Conservation (phyloP, 345 rosid species). For the Gossypium arboreum region DNA sequence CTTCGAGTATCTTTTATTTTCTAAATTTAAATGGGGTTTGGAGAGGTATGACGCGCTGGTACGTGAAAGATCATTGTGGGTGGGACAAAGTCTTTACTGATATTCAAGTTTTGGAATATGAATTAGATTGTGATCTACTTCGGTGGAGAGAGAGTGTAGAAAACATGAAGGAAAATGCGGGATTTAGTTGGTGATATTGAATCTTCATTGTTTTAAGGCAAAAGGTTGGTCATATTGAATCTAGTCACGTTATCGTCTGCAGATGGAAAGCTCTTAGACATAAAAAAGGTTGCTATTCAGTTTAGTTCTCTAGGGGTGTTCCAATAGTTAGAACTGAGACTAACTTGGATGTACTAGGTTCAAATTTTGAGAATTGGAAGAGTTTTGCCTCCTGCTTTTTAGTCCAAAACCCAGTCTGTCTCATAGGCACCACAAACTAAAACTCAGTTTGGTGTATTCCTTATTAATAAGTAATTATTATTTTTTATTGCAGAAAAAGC, state of each 20-base stretch:
- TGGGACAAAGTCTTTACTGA: neutral
- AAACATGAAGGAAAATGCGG: neutral
- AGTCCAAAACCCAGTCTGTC: neutral
- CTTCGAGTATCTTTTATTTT: neutral
- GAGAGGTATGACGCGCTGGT: neutral
- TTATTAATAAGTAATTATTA: neutral
- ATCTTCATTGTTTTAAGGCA: neutral
- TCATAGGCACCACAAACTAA: neutral
- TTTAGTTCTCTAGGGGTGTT: neutral
- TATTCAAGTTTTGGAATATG: neutral
- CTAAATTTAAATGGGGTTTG: neutral
- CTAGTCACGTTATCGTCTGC: neutral
- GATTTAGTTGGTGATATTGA: neutral
- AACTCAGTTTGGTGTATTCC: neutral
- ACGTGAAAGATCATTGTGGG: neutral
- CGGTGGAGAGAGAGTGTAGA: neutral
- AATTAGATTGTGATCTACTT: neutral
- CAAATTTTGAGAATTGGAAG: neutral
- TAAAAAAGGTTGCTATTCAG: neutral
- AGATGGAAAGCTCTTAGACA: neutral
- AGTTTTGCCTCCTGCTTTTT: neutral
- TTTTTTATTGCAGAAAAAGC: constrained; percentile 56
- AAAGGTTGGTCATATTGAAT: neutral
- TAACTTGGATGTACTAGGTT: neutral
- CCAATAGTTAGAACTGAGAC: neutral